These are phyloP conservation scores for Penicillium sp. DNA, from an alignment of 2,329 filamentous ascomycete species.

Conservation along the genomic window DNA sequence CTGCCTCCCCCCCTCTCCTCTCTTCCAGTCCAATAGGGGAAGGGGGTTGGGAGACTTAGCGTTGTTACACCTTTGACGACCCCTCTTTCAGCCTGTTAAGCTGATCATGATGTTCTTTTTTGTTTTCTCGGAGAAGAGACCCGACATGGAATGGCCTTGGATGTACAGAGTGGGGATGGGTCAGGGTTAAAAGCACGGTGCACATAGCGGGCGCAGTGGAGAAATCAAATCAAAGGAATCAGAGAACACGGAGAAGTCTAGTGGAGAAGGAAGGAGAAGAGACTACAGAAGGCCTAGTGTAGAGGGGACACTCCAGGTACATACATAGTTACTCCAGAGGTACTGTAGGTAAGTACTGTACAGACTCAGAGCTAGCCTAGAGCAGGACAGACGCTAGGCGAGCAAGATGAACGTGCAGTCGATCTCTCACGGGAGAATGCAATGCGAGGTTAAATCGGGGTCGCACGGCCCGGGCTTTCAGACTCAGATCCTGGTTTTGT, in stretches of 20 bases:
- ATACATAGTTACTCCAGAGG: too few relatives aligned
- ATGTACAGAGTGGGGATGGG: too few relatives aligned
- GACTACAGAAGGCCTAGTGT: too few relatives aligned
- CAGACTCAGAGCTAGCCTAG: neutral
- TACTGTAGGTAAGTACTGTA: too few relatives aligned
- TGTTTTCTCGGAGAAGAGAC: conserved; percentile 9
- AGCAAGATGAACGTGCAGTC: conserved; percentile 33
- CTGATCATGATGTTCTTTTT: conserved; percentile 5
- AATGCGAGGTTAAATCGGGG: conserved; percentile 34
- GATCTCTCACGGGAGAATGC: conserved; percentile 33
- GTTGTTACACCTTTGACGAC: conserved; percentile 28
- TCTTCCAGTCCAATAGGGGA: neutral
- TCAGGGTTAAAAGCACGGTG: too few relatives aligned
- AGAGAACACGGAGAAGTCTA: too few relatives aligned
- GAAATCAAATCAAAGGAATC: too few relatives aligned
- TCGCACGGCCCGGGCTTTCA: conserved; percentile 24
- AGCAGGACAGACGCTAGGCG: conserved; percentile 5
- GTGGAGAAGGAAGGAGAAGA: neutral
- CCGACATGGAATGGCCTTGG: neutral
- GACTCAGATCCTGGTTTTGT: too few relatives aligned
- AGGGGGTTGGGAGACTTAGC: conserved; percentile 7
- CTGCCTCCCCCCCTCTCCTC: neutral
- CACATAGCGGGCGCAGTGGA: too few relatives aligned
- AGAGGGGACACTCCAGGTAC: too few relatives aligned
- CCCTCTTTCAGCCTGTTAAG: conserved; percentile 11